Evolutionary conservation across 495 filamentous ascomycete species (phyloP).

Genomic region (Apodospora peruviana): DNA sequence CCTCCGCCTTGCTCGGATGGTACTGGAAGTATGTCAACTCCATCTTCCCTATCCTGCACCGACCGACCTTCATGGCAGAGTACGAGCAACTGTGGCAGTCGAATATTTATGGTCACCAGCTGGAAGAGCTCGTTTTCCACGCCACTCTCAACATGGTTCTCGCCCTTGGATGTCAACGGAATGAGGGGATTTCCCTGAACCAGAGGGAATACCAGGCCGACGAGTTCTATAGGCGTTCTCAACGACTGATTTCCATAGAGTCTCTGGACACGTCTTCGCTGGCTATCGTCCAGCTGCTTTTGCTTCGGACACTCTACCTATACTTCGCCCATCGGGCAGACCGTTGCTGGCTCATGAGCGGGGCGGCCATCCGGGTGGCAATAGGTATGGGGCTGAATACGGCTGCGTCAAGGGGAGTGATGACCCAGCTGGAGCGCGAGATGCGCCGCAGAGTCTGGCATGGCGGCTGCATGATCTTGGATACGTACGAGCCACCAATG

Average conservation of each 20-base stretch:
- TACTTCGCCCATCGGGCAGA: conserved; percentile 31
- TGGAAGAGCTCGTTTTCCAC: conserved; percentile 26
- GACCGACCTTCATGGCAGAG: conserved; percentile 21
- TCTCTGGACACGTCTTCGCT: conserved; percentile 26
- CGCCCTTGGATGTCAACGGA: conserved; percentile 33
- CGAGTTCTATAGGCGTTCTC: conserved; percentile 31
- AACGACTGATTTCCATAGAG: conserved; percentile 27
- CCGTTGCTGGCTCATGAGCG: conserved; percentile 37
- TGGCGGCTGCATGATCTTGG: conserved; percentile 34
- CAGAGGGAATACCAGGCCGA: conserved; percentile 20
- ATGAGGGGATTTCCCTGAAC: conserved; percentile 11
- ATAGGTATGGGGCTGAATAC: conserved; percentile 32
- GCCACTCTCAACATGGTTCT: conserved; percentile 34
- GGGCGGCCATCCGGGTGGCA: conserved; percentile 32
- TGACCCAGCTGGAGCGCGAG: conserved; percentile 24
- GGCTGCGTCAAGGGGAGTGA: no score
- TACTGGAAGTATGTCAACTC: conserved; percentile 32
- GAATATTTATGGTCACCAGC: background rate
- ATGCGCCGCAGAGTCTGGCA: conserved; percentile 37
- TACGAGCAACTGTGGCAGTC: conserved; percentile 26
- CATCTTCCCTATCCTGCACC: conserved; percentile 35
- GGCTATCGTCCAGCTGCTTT: conserved; percentile 30
- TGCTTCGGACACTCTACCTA: conserved; percentile 33
- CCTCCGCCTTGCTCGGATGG: conserved; percentile 28
- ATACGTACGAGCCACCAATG: conserved; percentile 18